Evolutionary conservation across 2,329 filamentous ascomycete species (phyloP).

Genomic region (Aspergillus ruber): DNA sequence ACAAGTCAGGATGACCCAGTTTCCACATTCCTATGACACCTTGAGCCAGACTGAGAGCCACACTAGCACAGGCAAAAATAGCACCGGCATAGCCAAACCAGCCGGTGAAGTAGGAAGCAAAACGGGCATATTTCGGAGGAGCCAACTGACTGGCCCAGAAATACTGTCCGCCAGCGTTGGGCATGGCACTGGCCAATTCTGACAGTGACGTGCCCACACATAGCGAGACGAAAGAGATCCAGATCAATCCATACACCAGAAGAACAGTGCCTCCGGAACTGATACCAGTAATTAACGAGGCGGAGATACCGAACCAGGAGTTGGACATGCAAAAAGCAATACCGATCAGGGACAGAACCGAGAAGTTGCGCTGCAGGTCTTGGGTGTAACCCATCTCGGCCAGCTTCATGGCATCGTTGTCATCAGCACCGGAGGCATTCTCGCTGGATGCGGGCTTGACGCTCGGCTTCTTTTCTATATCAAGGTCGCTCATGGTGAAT

Average conservation of each 20-base stretch:
- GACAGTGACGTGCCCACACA: slow-evolving; percentile 43
- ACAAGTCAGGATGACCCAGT: slow-evolving; percentile 48
- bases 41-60: slow-evolving; percentile 44
- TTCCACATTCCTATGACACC: slow-evolving; percentile 48
- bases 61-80: slow-evolving; percentile 50
- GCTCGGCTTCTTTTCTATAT: slow-evolving; percentile 15
- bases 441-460: slow-evolving; percentile 9
- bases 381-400: slow-evolving; percentile 45
- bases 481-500: slow-evolving; percentile 11
- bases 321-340: slow-evolving; percentile 48
- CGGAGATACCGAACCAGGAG: slow-evolving; percentile 47
- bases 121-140: slow-evolving; percentile 39
- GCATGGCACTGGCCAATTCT: slow-evolving; percentile 45
- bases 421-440: slow-evolving; percentile 10
- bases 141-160: slow-evolving; percentile 47
- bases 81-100: slow-evolving; percentile 51
- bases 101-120: slow-evolving; percentile 44
- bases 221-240: slow-evolving; percentile 40
- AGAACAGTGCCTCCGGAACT: slow-evolving; percentile 45
- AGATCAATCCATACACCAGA: slow-evolving; percentile 46
- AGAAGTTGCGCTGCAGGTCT: slow-evolving; percentile 41
- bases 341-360: slow-evolving; percentile 44
- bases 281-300: slow-evolving; percentile 45
- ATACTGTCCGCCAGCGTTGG: slow-evolving; percentile 48
- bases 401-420: slow-evolving; percentile 39